phyloP scores from a whole-genome alignment of 495 filamentous ascomycete genomes.

The Chaetomium tenue region DNA sequence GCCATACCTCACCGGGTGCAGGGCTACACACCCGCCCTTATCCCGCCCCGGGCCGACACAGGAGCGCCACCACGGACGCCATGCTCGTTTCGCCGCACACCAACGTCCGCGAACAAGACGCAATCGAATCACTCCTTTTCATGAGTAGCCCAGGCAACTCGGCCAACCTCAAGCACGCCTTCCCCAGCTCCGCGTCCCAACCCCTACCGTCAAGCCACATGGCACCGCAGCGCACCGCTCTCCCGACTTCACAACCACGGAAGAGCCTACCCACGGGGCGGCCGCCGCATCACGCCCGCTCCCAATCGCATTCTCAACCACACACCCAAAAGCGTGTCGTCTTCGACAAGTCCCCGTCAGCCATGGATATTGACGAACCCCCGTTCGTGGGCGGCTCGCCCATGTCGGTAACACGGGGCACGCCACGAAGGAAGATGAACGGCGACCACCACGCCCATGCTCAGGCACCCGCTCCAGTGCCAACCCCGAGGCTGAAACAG shows the following conservation, averaged over 20 bases:
- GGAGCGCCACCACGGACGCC: slow-evolving; percentile 63
- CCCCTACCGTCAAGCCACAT: slow-evolving; percentile 29
- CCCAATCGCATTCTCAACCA: slow-evolving; percentile 35
- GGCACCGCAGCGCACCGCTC: slow-evolving; percentile 35
- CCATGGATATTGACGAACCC: slow-evolving; percentile 45
- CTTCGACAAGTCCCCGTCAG: slow-evolving; percentile 46
- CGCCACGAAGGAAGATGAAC: slow-evolving; percentile 33
- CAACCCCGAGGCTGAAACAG: slow-evolving; percentile 28
- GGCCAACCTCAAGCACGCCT: slow-evolving; percentile 53
- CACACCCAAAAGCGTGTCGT: slow-evolving; percentile 42
- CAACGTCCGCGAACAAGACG: slow-evolving; percentile 71
- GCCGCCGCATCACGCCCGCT: slow-evolving; percentile 37
- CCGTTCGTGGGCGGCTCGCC: slow-evolving; percentile 30
- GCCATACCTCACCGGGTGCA: slow-evolving; percentile 39
- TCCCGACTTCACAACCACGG: slow-evolving; percentile 45
- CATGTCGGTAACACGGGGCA: slow-evolving; percentile 37
- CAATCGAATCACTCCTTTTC: slow-evolving; percentile 81
- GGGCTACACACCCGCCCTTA: slow-evolving; percentile 42
- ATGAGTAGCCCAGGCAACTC: slow-evolving; percentile 85
- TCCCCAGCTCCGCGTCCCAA: slow-evolving; percentile 39
- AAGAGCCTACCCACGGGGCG: slow-evolving; percentile 48
- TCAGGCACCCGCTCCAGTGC: neutral
- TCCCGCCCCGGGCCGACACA: slow-evolving; percentile 31
- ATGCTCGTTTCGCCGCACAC: slow-evolving; percentile 51
- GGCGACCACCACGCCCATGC: neutral